Evolutionary conservation across 352 stramenopile species (phyloP), one percentile per base, ranked within the genome.

Genomic region (Phytophthora pisi): DNA sequence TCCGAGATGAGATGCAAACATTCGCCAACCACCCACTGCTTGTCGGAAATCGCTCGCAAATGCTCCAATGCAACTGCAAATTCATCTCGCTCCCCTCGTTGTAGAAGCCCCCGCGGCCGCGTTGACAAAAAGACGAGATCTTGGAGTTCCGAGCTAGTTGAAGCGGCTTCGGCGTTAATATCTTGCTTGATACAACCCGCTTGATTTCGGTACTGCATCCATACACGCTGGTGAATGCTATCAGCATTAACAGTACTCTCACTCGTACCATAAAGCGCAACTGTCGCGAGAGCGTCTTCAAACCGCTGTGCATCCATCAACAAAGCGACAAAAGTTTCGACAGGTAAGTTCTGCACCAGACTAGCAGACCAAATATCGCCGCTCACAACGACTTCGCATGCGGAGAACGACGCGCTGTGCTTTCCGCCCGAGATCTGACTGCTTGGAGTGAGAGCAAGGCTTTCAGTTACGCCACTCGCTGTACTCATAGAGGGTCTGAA

Each of bases 141-240:
- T 7, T 54, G 51, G 49, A 47, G 16, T 38, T 55, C 31, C 6
- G 15, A 16, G 10, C 69, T 30, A 2, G 3, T 56, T 42, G 9
- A 49, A 28, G n/a, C 23, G 45, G n/a, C 10, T 15, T 24, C 42
- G 18, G 53, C 30, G 24, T 61, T 26, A n/a, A 6, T 42, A 0
- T 34, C 24, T 34, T 63, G 38, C 26, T 61, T n/a, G 20, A 49
- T 34, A 18, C 34, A 43, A 59, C 56, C 61, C 46, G 60, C 63
- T 45, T 57, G 18, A 5, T 77, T 16, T 40, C 76, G 61, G 24
- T 82, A 92, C 13, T 84, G 49, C 4, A 52, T 57, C 84, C 84
- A 92, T 24, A 89, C 51, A 43, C 72, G 67, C 9, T 72, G 76
- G 43, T 90, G 82, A 28, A 92, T 80, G 4, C 38, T 31, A n/a